These are phyloP conservation scores for Drechslera avenae DNA, from an alignment of 2,329 filamentous ascomycete species.

Conservation along the genomic window DNA sequence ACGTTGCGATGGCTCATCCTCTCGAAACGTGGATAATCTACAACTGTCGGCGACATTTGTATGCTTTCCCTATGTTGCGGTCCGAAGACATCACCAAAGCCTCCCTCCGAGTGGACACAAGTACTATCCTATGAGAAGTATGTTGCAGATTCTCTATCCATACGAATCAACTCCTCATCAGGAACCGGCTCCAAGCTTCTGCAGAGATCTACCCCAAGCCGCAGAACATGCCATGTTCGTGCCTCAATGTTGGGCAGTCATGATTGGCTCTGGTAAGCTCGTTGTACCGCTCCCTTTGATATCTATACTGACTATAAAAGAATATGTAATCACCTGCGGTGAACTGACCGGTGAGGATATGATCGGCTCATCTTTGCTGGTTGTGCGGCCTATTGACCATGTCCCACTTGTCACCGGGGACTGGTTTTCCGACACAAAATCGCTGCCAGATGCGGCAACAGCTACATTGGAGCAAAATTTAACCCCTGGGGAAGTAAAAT, in stretches of 20 bases:
- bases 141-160: slow-evolving; percentile 29
- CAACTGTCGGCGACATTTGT: slow-evolving; percentile 10
- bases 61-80: slow-evolving; percentile 11
- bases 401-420: no score
- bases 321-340: no score
- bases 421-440: background rate
- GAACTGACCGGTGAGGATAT: no score
- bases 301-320: no score
- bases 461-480: no score
- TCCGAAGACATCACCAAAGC: background rate
- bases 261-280: slow-evolving; percentile 6
- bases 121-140: slow-evolving; percentile 16
- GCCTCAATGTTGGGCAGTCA: slow-evolving; percentile 8
- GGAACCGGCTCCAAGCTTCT: slow-evolving; percentile 3
- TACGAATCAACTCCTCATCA: slow-evolving; percentile 21
- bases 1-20: slow-evolving; percentile 10
- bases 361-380: background rate
- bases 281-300: background rate
- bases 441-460: background rate
- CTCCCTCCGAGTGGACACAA: background rate
- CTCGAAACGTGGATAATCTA: background rate
- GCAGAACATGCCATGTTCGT: background rate
- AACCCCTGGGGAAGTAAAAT: no score
- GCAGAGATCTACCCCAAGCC: background rate
- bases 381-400: background rate